Evolutionary conservation across 805 yeast genomes (phyloP).

Genomic region (Starmerella asiatica): DNA sequence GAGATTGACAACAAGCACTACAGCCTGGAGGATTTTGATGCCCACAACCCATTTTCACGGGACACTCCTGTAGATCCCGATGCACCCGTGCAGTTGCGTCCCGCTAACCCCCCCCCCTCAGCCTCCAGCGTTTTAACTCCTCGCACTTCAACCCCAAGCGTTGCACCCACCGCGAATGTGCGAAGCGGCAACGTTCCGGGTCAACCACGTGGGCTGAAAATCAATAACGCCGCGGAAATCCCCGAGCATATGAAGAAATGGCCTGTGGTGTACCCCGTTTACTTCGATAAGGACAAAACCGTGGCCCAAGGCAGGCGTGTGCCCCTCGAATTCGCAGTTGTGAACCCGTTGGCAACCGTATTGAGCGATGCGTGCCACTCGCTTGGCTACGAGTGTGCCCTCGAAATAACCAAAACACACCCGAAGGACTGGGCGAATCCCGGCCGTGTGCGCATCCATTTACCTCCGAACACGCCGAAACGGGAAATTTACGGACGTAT

Average conservation of each 20-base stretch:
- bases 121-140: conserved; percentile 1
- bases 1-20: conserved; percentile 75
- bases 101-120: conserved; percentile 19
- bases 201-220: not conserved
- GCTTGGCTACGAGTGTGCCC: conserved; percentile 26
- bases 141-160: conserved; percentile 5
- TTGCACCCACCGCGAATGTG: not conserved
- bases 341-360: conserved; percentile 75
- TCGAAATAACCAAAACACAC: conserved; percentile 63
- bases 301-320: conserved; percentile 79
- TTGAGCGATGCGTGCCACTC: conserved; percentile 55
- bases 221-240: conserved; percentile 30
- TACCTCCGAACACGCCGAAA: conserved; percentile 38
- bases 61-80: conserved; percentile 21
- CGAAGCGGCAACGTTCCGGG: conserved; percentile 4
- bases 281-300: conserved; percentile 68
- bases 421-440: conserved; percentile 97
- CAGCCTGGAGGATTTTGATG: conserved; percentile 88
- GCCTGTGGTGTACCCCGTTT: conserved; percentile 79
- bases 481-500: conserved; percentile 51
- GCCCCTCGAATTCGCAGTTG: conserved; percentile 51
- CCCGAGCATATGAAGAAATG: conserved; percentile 48
- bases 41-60: conserved; percentile 27
- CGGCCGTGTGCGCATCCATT: conserved; percentile 74
- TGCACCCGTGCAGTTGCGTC: conserved; percentile 17